These are phyloP conservation scores for Juncus effusus DNA, from an alignment of 176 grass and related monocot genomes.

Conservation along the genomic window DNA sequence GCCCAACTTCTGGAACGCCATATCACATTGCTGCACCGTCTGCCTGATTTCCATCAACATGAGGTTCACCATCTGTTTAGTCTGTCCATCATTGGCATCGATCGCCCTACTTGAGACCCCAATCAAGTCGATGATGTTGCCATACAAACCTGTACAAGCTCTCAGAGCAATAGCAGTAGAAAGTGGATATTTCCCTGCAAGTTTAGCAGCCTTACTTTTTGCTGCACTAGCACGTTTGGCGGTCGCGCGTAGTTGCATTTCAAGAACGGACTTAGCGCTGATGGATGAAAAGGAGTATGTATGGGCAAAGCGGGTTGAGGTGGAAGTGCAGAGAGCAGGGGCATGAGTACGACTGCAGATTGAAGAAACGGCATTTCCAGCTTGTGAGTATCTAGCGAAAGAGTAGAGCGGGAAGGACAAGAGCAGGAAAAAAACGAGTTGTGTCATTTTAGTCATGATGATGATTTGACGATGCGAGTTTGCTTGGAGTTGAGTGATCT, in stretches of 20 bases:
- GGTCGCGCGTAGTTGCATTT: not conserved
- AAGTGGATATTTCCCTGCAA: no score
- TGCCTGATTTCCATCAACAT: not conserved
- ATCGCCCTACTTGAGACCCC: not conserved
- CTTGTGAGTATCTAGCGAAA: not conserved
- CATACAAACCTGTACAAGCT: not conserved
- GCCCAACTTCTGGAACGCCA: not conserved
- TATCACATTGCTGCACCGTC: not conserved
- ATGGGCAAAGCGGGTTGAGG: not conserved
- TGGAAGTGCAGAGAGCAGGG: conserved; percentile 7
- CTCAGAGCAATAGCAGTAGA: not conserved
- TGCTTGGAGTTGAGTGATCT: no score
- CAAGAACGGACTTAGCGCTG: not conserved
- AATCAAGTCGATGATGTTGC: not conserved
- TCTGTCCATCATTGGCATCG: not conserved
- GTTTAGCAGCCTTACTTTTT: not conserved
- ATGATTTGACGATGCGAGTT: no score
- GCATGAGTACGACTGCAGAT: not conserved
- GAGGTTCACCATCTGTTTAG: not conserved
- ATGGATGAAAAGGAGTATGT: not conserved
- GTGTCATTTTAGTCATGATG: conserved; percentile 1
- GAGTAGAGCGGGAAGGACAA: not conserved
- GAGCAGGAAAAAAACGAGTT: conserved; percentile 16
- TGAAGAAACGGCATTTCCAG: not conserved
- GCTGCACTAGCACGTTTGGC: conserved; percentile 1